phyloP scores from a whole-genome alignment of 2,329 filamentous ascomycete genomes.

The Penicillium sp. region DNA sequence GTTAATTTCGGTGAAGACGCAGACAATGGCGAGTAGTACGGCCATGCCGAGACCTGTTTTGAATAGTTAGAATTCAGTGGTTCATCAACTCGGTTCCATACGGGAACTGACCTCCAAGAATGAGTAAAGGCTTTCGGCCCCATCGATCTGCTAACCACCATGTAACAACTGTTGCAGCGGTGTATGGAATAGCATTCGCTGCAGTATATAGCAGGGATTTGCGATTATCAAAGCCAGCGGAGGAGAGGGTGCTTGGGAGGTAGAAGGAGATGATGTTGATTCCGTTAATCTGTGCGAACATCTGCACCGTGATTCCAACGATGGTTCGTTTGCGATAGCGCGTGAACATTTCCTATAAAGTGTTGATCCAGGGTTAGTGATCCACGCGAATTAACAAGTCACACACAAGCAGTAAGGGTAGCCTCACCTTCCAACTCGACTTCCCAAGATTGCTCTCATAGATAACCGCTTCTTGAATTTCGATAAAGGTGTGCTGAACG shows the following conservation, averaged over 20 bases:
- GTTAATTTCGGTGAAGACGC: slow-evolving; percentile 37
- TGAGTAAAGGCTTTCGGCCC: slow-evolving; percentile 40
- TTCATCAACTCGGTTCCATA: background rate
- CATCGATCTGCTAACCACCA: slow-evolving; percentile 44
- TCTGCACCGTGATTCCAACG: slow-evolving; percentile 42
- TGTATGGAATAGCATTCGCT: slow-evolving; percentile 42
- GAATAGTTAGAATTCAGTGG: background rate
- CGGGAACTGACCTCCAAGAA: slow-evolving; percentile 17
- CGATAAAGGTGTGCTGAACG: slow-evolving; percentile 38
- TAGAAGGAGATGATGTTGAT: slow-evolving; percentile 48
- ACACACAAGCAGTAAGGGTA: background rate
- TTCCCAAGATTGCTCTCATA: slow-evolving; percentile 39
- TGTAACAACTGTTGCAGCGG: slow-evolving; percentile 39
- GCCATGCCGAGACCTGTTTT: slow-evolving; percentile 34
- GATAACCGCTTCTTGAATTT: slow-evolving; percentile 40
- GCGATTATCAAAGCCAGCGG: slow-evolving; percentile 38
- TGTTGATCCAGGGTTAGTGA: background rate
- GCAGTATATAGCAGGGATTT: slow-evolving; percentile 43
- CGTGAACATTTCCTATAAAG: slow-evolving; percentile 43
- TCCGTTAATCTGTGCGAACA: slow-evolving; percentile 44
- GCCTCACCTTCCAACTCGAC: slow-evolving; percentile 31
- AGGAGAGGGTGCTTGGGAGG: slow-evolving; percentile 37
- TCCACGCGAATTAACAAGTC: background rate
- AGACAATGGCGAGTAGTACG: slow-evolving; percentile 36
- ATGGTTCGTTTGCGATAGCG: slow-evolving; percentile 44